A percentile compares a stretch with the other conserved stretches of the same genome.
Evolutionary conservation across 2,329 filamentous ascomycete genomes (phyloP).

Genomic region (Drechslerella coelobrocha): DNA sequence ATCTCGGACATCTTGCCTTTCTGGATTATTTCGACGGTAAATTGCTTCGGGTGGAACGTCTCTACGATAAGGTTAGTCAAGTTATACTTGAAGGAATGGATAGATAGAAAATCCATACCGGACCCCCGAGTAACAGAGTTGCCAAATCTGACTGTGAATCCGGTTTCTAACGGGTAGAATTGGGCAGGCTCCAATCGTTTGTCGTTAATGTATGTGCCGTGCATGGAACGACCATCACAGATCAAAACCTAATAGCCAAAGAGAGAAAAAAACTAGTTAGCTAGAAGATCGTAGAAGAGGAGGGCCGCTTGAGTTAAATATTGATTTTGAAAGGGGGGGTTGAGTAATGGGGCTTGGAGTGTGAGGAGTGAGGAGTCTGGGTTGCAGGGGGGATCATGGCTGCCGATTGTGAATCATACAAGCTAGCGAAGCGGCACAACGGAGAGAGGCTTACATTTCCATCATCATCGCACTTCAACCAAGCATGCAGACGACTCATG

Average conservation of each 20-base stretch:
- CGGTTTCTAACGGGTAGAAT: slow-evolving; percentile 56
- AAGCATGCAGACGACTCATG: slow-evolving; percentile 73
- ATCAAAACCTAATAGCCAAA: slow-evolving; percentile 59
- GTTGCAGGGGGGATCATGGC: not conserved
- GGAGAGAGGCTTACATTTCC: slow-evolving; percentile 27
- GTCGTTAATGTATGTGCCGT: slow-evolving; percentile 67
- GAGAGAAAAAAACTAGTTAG: slow-evolving; percentile 54
- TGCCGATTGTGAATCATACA: slow-evolving; percentile 5
- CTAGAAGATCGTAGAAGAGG: not conserved
- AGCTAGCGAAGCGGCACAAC: not conserved
- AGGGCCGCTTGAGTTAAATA: not conserved
- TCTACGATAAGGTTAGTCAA: slow-evolving; percentile 42
- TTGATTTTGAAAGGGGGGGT: not conserved
- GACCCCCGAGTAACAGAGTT: slow-evolving; percentile 62
- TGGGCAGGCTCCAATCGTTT: slow-evolving; percentile 57
- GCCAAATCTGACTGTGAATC: slow-evolving; percentile 62
- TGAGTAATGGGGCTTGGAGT: not conserved
- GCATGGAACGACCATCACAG: slow-evolving; percentile 67
- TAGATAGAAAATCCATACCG: slow-evolving; percentile 55
- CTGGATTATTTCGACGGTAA: slow-evolving; percentile 52
- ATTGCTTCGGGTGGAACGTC: slow-evolving; percentile 54
- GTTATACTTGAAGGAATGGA: slow-evolving; percentile 21
- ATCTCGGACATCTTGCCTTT: slow-evolving; percentile 51
- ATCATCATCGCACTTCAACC: slow-evolving; percentile 56
- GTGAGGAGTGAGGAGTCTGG: not conserved